Evolutionary conservation across 305 asterid species (phyloP), one percentile per base, ranked within the genome.

Genomic region (Fraxinus nigra): DNA sequence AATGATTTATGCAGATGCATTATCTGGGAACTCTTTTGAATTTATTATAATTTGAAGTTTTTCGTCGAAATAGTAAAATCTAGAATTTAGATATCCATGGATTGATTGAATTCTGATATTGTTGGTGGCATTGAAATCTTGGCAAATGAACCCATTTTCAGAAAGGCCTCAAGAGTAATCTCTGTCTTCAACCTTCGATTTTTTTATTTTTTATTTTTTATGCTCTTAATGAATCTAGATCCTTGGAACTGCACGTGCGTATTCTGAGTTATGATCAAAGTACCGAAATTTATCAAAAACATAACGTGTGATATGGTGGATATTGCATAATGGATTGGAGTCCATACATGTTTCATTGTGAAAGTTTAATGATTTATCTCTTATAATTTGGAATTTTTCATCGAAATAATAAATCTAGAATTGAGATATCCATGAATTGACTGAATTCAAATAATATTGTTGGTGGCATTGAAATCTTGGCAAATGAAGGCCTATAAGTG

Each of bases 91-190:
- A 33, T 32, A 5, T 22, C 30, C 3, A 38, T 76, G 1, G 7
- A 7, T 16, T 37, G 46, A 76, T 76, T 16, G 40, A 34, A 46
- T 72, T 37, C 9, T 72, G 63, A 14, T n/a, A 54, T 26, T 77
- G 56, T 43, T 75, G 7, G 14, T 78, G 24, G 26, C 35, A 24
- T 63, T 75, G 40, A 13, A 13, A 48, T 30, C 38, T 80, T 51
- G 70, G 75, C 24, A 76, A 26, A n/a, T 74, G 63, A 37, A 51
- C 78, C 78, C 84, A 34, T 76, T 76, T 32, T 83, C 38, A 54
- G 18, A 72, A 77, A 81, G 73, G 67, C 79, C 51, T 81, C 81
- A 24, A 24, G 83, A 89, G 90, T 86, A 80, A 56, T 33, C 79
- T 6, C 79, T 77, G 63, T 51, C 34, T 79, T 13, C 28, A 11